A percentile compares a stretch with the other conserved stretches of the same genome.
These are phyloP conservation scores for Solanum chmielewskii DNA, from an alignment of 257 asterid genomes.

Conservation along the genomic window DNA sequence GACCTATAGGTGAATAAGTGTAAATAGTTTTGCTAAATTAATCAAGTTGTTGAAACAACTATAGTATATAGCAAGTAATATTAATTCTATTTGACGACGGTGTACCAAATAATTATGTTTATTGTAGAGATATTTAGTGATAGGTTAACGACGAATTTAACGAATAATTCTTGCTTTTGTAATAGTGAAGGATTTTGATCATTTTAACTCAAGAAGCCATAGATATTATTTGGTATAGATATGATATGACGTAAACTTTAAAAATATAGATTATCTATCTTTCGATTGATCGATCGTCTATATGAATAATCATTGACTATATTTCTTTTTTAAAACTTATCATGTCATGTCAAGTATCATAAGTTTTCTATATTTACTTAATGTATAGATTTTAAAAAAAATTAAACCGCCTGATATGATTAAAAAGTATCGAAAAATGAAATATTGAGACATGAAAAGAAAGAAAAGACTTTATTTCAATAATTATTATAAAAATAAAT, in stretches of 20 bases:
- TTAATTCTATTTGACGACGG: background rate
- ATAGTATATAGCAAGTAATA: background rate
- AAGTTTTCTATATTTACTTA: background rate
- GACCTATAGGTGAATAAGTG: background rate
- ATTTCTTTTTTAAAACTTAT: background rate
- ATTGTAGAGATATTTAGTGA: background rate
- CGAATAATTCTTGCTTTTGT: background rate
- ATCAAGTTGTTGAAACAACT: background rate
- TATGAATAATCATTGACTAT: background rate
- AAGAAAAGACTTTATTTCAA: background rate
- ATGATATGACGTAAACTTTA: background rate
- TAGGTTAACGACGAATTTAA: background rate
- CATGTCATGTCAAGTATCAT: background rate
- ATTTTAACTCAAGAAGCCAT: background rate
- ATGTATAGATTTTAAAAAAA: background rate
- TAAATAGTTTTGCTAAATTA: background rate
- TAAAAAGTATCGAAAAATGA: background rate
- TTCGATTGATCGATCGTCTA: background rate
- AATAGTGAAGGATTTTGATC: background rate
- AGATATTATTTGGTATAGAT: background rate
- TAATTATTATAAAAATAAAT: background rate
- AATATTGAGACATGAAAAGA: background rate
- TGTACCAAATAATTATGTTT: too few species aligned
- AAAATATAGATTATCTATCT: too few species aligned
- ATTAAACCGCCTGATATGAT: background rate